Conservation (phyloP, 2,329 filamentous ascomycete species). For the Knoxdaviesia capensis region DNA sequence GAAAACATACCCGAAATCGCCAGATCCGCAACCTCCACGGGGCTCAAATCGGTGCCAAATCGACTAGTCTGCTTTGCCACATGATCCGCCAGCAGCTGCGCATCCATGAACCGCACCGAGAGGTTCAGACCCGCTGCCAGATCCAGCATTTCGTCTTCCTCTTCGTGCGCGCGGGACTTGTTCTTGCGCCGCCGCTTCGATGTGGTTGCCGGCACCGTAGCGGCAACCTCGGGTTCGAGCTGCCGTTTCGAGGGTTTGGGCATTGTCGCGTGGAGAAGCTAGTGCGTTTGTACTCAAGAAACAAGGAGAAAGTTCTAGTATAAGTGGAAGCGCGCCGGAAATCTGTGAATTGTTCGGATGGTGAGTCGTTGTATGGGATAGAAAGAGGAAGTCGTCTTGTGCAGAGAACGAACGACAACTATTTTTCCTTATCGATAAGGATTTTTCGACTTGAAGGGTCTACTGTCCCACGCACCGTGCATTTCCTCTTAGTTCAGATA, state of each 20-base stretch:
- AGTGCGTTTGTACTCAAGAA: background rate
- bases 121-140: constrained; percentile 59
- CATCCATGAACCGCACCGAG: constrained; percentile 66
- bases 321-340: background rate
- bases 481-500: too few species aligned
- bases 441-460: too few species aligned
- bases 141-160: constrained; percentile 38
- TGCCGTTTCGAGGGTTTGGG: constrained; percentile 33
- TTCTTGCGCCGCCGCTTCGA: constrained; percentile 25
- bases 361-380: too few species aligned
- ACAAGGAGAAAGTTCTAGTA: background rate
- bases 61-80: constrained; percentile 59
- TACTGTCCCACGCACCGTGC: too few species aligned
- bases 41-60: constrained; percentile 63
- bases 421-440: too few species aligned
- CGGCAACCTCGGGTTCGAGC: constrained; percentile 23
- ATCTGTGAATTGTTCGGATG: too few species aligned
- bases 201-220: constrained; percentile 4
- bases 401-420: too few species aligned
- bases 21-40: constrained; percentile 67
- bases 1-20: constrained; percentile 47
- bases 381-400: too few species aligned
- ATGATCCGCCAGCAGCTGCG: constrained; percentile 65
- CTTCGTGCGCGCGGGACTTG: constrained; percentile 32
- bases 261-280: constrained; percentile 9